These are phyloP conservation scores for Geotrichum fermentans DNA, from an alignment of 1,139 yeast genomes.

Conservation along the genomic window DNA sequence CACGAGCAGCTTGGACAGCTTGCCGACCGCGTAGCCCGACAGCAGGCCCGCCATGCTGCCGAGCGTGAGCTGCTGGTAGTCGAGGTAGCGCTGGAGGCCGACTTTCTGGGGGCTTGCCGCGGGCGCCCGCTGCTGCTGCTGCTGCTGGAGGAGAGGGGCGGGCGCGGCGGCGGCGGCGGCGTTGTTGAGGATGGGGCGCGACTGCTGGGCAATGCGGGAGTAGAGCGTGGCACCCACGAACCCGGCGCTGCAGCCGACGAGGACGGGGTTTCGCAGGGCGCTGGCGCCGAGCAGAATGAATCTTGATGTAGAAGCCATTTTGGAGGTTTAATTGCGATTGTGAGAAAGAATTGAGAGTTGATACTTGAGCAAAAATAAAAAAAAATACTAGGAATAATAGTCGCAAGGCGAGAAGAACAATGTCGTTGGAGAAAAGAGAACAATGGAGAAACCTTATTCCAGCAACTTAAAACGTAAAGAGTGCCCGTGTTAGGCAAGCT, in stretches of 20 bases:
- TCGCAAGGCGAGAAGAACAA: too few species aligned
- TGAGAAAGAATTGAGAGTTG: not conserved
- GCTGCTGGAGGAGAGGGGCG: not conserved
- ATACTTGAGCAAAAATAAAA: not conserved
- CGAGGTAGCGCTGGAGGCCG: conserved; percentile 32
- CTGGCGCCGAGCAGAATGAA: not conserved
- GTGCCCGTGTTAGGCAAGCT: too few species aligned
- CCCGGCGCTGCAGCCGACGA: conserved; percentile 2
- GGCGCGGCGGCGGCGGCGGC: not conserved
- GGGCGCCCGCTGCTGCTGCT: not conserved
- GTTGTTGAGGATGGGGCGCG: not conserved
- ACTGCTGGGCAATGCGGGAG: not conserved
- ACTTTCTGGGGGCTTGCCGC: not conserved
- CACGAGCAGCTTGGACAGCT: conserved; percentile 55
- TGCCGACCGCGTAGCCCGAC: conserved; percentile 61
- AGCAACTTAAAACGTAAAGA: too few species aligned
- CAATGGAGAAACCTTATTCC: too few species aligned
- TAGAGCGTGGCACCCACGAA: conserved; percentile 8
- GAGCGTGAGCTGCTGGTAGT: conserved; percentile 61
- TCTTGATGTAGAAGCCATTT: not conserved
- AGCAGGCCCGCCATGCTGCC: conserved; percentile 66
- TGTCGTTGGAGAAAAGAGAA: too few species aligned
- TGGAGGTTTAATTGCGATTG: not conserved
- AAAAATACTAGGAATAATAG: not conserved
- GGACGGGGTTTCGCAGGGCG: conserved; percentile 4